These are phyloP conservation scores for Cryptosporidium ubiquitum DNA, from an alignment of 169 alveolate species.

Conservation along the genomic window DNA sequence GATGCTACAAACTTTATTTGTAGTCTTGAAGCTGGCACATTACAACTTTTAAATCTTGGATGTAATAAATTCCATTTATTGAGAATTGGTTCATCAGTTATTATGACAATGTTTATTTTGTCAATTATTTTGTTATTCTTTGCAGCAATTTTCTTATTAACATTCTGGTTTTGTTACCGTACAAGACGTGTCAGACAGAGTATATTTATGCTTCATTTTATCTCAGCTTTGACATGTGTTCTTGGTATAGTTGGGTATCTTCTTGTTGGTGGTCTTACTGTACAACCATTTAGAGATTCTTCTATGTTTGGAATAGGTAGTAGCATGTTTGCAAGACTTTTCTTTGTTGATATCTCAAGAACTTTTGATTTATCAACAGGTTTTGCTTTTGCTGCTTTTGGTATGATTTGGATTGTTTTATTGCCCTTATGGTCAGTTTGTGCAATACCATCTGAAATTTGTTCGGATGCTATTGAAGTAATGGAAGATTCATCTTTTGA, in stretches of 20 bases:
- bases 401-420: slow-evolving; percentile 69
- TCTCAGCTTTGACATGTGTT: slow-evolving; percentile 59
- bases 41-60: slow-evolving; percentile 59
- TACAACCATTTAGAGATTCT: slow-evolving; percentile 68
- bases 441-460: slow-evolving; percentile 65
- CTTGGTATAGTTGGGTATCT: slow-evolving; percentile 69
- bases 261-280: slow-evolving; percentile 68
- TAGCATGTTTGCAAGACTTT: slow-evolving; percentile 59
- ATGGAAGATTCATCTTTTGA: slow-evolving; percentile 24
- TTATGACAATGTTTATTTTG: slow-evolving; percentile 47
- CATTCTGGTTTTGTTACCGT: slow-evolving; percentile 72
- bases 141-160: slow-evolving; percentile 56
- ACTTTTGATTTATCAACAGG: slow-evolving; percentile 71
- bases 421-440: slow-evolving; percentile 71
- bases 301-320: slow-evolving; percentile 74
- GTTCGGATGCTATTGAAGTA: slow-evolving; percentile 50
- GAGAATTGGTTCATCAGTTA: slow-evolving; percentile 58
- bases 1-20: slow-evolving; percentile 74
- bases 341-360: slow-evolving; percentile 67
- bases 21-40: slow-evolving; percentile 67
- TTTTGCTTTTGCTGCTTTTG: slow-evolving; percentile 74
- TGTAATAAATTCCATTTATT: slow-evolving; percentile 63
- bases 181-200: slow-evolving; percentile 74
- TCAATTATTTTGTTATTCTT: slow-evolving; percentile 50
- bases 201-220: slow-evolving; percentile 64